Base-by-base conservation (phyloP, 139 green algal species). In the Zygnema cylindricum region DNA sequence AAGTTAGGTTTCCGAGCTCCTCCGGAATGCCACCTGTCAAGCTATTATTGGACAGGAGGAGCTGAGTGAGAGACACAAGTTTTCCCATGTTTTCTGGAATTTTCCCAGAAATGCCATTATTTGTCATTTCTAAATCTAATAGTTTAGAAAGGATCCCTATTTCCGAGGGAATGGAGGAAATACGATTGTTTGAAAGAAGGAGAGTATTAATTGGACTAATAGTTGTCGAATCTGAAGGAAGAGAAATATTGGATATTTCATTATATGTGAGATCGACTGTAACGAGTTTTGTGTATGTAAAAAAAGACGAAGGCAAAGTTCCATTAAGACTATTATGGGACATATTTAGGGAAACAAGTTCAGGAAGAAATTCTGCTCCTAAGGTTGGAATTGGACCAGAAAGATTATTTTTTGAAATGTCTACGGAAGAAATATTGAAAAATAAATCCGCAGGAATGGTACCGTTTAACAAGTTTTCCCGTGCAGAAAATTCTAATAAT, bases 321-420 rank as follows among this genome's bases (percentile, higher is more conserved):
- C 77, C 77, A 55, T 49, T 69, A 7, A 84, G 30, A 2, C 2
- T 55, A 33, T 84, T 84, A 35, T 39, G 33, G 30, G n/a, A 11
- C 3, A 84, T 32, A 33, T 84, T 41, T 35, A 84, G 30, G 71
- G n/a, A 84, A 2, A 22, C 77, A 21, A 84, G 30, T 2, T 54
- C 30, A 35, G 2, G 2, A 3, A 84, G 77, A n/a, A n/a, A n/a
- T 21, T 39, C 7, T 21, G 41, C 30, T 2, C 49, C 33, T 32
- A 69, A 3, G 2, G 77, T 25, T 21, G 77, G 77, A 54, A 84
- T 84, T 23, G 77, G 77, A 21, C 77, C 77, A 3, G 77, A 84
- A 32, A 84, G 30, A 3, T 54, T 39, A 54, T 84, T 84, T 25
- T 84, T 16, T 32, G 77, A 84, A 33, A 84, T 23, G 77, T 84